These are phyloP conservation scores for Beverwykella pulmonaria DNA, from an alignment of 495 filamentous ascomycete genomes.

Conservation along the genomic window DNA sequence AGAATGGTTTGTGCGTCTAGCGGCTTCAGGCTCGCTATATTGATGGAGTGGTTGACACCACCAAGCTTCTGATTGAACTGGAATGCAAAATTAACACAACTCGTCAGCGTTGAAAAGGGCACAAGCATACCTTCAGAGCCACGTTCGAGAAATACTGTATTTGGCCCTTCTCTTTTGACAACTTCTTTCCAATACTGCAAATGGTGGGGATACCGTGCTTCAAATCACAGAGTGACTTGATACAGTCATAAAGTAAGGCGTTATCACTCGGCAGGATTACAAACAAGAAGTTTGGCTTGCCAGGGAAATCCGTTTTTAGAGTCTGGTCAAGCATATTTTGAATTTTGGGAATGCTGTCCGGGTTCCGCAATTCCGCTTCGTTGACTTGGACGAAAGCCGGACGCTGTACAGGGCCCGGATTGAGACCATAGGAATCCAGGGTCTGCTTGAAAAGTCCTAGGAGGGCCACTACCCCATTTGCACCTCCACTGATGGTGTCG, in stretches of 20 bases:
- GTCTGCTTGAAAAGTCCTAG: slow-evolving; percentile 20
- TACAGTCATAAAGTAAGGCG: slow-evolving; percentile 60
- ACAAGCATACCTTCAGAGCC: slow-evolving; percentile 58
- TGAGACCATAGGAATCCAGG: slow-evolving; percentile 25
- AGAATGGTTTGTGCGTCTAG: slow-evolving; percentile 73
- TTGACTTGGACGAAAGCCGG: background rate
- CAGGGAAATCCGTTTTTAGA: slow-evolving; percentile 4
- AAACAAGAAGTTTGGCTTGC: slow-evolving; percentile 57
- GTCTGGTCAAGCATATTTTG: background rate
- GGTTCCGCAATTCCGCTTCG: slow-evolving; percentile 3
- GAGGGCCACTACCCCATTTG: background rate
- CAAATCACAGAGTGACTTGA: slow-evolving; percentile 71
- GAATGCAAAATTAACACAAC: background rate
- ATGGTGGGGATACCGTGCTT: slow-evolving; percentile 66
- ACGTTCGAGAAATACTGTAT: slow-evolving; percentile 72
- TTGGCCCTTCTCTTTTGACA: slow-evolving; percentile 48
- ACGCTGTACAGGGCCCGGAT: slow-evolving; percentile 13
- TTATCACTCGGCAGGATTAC: slow-evolving; percentile 61
- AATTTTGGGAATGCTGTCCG: background rate
- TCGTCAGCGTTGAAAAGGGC: background rate
- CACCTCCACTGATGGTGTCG: slow-evolving; percentile 17
- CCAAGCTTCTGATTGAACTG: slow-evolving; percentile 83
- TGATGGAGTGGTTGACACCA: slow-evolving; percentile 71
- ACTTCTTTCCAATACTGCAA: slow-evolving; percentile 58
- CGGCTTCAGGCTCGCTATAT: slow-evolving; percentile 53